Percentiles rank a stretch among this genome's conserved stretches.
These are phyloP conservation scores for Malus hybrid DNA, from an alignment of 331 rosid genomes.

Conservation along the genomic window DNA sequence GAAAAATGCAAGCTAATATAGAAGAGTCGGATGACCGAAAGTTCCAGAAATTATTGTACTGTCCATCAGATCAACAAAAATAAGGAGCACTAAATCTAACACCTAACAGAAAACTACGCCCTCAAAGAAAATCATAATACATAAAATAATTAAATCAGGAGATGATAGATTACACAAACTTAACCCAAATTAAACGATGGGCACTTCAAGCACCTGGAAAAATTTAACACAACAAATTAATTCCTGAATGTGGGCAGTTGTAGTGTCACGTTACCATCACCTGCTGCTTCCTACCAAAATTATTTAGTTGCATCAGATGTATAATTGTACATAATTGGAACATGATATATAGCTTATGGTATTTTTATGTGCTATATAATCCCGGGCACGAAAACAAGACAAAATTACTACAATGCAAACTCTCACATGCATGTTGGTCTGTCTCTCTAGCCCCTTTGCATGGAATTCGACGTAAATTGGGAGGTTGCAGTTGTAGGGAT, in stretches of 20 bases:
- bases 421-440: background rate
- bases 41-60: background rate
- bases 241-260: background rate
- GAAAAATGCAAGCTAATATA: background rate
- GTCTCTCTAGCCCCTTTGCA: background rate
- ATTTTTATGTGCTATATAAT: background rate
- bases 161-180: background rate
- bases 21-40: background rate
- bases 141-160: background rate
- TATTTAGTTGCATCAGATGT: background rate
- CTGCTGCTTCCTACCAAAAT: background rate
- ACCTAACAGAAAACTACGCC: background rate
- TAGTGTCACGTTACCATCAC: background rate
- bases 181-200: no score
- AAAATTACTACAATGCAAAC: background rate
- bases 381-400: background rate
- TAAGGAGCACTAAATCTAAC: background rate
- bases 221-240: background rate
- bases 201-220: no score
- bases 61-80: background rate
- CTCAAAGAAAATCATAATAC: no score
- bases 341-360: background rate
- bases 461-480: background rate
- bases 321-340: background rate
- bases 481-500: background rate